A percentile compares a stretch with the other conserved stretches of the same genome.
These are phyloP conservation scores for Onygena corvina DNA, from an alignment of 2,329 filamentous ascomycete species.

Conservation along the genomic window DNA sequence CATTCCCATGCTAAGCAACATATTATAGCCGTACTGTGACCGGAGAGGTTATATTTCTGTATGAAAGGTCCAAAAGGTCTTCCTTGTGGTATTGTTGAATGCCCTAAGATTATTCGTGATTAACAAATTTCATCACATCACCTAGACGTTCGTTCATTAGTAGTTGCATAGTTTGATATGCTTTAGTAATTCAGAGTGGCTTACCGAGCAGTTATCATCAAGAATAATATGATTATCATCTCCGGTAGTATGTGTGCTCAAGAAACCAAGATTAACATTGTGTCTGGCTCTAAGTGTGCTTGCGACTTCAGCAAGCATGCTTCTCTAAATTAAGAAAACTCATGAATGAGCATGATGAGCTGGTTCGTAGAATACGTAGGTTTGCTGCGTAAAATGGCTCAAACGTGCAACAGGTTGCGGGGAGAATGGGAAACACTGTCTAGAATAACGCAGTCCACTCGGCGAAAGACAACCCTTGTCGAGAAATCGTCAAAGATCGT, in stretches of 20 bases:
- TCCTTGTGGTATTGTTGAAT: too few species aligned
- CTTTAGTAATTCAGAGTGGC: constrained; percentile 9
- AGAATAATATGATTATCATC: constrained; percentile 25
- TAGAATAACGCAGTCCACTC: constrained; percentile 19
- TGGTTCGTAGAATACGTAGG: neutral
- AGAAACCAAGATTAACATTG: constrained; percentile 15
- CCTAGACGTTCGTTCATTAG: neutral
- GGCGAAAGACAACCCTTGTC: constrained; percentile 17
- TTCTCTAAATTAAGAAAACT: constrained; percentile 27
- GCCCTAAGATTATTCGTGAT: too few species aligned
- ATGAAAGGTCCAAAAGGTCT: too few species aligned
- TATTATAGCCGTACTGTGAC: too few species aligned
- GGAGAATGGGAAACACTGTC: neutral
- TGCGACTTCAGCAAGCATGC: constrained; percentile 37
- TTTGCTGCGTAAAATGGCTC: neutral
- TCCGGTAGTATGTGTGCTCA: constrained; percentile 19
- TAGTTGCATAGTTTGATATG: neutral
- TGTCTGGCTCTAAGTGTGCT: constrained; percentile 31
- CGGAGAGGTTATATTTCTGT: too few species aligned
- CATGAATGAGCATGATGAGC: constrained; percentile 14
- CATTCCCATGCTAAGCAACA: too few species aligned
- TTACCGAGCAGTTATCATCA: constrained; percentile 37
- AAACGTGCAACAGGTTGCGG: neutral
- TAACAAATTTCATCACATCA: neutral
- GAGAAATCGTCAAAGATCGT: constrained; percentile 17